Evolutionary conservation across 345 rosid species (phyloP).

Genomic region (Rhizophora mangle): DNA sequence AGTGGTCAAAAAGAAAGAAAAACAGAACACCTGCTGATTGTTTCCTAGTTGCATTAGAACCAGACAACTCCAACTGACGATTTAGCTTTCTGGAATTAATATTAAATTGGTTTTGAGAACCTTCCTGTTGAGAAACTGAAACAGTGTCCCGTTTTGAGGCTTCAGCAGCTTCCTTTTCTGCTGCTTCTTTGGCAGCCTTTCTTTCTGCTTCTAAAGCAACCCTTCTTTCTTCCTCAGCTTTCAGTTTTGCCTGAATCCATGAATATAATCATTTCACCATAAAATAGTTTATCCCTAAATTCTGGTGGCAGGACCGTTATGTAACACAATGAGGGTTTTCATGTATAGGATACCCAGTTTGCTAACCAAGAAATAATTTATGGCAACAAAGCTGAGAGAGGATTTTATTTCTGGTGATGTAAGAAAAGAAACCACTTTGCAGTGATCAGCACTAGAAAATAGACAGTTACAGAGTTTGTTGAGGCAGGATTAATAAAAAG

Average conservation of each 20-base stretch:
- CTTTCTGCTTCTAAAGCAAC: conserved; percentile 64
- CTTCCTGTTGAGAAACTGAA: conserved; percentile 28
- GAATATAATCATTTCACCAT: neutral
- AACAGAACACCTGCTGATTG: conserved; percentile 38
- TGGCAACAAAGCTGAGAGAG: too few relatives aligned
- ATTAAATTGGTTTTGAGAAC: conserved; percentile 14
- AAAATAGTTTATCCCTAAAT: neutral
- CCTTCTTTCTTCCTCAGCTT: conserved; percentile 73
- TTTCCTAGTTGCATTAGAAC: conserved; percentile 27
- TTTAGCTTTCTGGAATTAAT: conserved; percentile 25
- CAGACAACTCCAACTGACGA: conserved; percentile 29
- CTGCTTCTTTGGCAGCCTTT: conserved; percentile 60
- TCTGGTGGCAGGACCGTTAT: too few relatives aligned
- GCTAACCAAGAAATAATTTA: too few relatives aligned
- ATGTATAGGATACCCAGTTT: too few relatives aligned
- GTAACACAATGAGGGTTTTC: too few relatives aligned
- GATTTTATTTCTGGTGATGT: too few relatives aligned
- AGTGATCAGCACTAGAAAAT: too few relatives aligned
- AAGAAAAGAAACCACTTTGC: too few relatives aligned
- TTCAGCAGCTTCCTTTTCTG: conserved; percentile 54
- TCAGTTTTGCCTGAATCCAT: conserved; percentile 53
- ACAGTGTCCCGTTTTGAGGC: conserved; percentile 29
- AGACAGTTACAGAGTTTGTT: too few relatives aligned
- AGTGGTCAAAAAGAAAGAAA: neutral
- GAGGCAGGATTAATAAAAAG: neutral